Base-by-base conservation (phyloP, 106 monocot genomes). In the Dioscorea alata region DNA sequence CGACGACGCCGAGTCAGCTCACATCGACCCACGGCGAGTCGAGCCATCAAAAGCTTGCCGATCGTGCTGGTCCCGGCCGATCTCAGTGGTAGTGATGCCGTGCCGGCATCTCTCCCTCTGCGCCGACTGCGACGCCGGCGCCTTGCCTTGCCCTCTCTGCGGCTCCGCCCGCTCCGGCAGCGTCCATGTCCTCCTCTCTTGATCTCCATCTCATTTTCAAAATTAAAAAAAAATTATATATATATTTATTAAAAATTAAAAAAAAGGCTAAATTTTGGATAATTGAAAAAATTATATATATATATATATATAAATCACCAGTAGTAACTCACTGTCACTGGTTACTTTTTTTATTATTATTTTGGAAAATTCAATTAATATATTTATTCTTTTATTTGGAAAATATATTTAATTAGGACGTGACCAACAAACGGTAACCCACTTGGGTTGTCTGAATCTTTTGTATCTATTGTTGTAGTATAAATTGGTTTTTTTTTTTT, bases 21-120 rank as follows among this genome's bases (percentile, higher is more conserved):
- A 85, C 79, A 68, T 87, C 32, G 92, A 89, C 63, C 92, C 89
- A 48, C 69, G 69, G 62, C 62, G 88, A 61, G 28, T 32, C 42
- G 82, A 63, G 9, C 48, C 65, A 15, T 25, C 31, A 10, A 23
- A 65, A 32, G 17, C 70, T 4, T 96, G 96, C 72, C 75, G 86
- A 54, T 33, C 66, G 15, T 90, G 90, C 73, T 33, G 81, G 51
- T 6, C 35, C 7, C 51, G 76, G 25, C 63, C 59, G 23, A 86
- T 64, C 23, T 65, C 81, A 16, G 80, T 84, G 19, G 87, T 91
- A 13, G 65, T 87, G 15, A 71, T 91, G 48, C 91, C 91, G 1
- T 91, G 91, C 82, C 75, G 87, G 31, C 91, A 91, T 52, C 72
- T 91, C 15, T 87, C 83, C 71, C 59, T 91, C 22, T 91, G 91